Percentiles rank a stretch among this genome's conserved stretches.
phyloP scores from a whole-genome alignment of 2,329 filamentous ascomycete species.

The Pseudocercospora fijiensis region DNA sequence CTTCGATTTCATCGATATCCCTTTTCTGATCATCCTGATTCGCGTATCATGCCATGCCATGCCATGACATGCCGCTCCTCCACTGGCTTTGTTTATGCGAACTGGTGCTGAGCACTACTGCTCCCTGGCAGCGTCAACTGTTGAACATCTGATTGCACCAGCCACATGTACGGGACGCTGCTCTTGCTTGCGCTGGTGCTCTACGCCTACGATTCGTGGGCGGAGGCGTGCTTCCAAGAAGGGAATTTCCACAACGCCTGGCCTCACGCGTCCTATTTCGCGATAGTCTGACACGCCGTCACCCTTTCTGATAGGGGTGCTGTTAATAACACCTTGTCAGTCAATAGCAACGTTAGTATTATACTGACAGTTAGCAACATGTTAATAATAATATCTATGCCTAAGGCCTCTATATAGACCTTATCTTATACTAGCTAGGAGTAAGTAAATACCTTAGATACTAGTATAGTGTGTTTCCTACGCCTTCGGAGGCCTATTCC shows the following conservation, averaged over 20 bases:
- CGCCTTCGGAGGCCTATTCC: no score
- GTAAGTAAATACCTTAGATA: no score
- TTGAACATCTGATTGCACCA: neutral
- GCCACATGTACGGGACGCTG: neutral
- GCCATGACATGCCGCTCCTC: neutral
- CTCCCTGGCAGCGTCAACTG: neutral
- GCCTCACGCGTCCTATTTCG: neutral
- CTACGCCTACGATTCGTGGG: neutral
- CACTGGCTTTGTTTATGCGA: slow-evolving; percentile 9
- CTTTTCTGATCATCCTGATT: slow-evolving; percentile 3
- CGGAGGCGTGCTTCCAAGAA: neutral
- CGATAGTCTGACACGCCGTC: neutral
- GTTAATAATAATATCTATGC: no score
- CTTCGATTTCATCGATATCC: slow-evolving; percentile 4
- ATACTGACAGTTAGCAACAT: no score
- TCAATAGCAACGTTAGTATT: no score
- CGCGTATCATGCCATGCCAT: neutral
- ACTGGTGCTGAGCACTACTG: neutral
- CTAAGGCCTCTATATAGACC: no score
- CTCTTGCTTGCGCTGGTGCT: neutral
- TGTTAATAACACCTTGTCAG: no score
- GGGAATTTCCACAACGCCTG: neutral
- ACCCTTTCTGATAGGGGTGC: neutral
- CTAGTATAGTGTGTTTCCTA: no score
- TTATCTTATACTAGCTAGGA: no score